A percentile compares a stretch with the other conserved stretches of the same genome.
Conservation (phyloP, 129 eudicot genomes). For the Flaveria ramosissima region DNA sequence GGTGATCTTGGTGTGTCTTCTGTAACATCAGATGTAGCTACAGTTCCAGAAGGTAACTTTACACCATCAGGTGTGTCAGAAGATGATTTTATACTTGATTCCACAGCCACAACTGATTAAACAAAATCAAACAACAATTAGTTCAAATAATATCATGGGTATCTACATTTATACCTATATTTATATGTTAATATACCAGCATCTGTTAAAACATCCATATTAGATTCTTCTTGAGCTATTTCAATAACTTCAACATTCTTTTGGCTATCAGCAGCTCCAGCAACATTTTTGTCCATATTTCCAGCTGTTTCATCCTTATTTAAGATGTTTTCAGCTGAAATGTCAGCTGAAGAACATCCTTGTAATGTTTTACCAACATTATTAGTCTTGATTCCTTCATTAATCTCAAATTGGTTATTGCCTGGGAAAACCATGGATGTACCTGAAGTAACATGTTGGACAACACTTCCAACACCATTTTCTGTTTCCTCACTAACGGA, state of each 20-base stretch:
- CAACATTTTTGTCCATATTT: conserved; percentile 30
- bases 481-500: conserved; percentile 17
- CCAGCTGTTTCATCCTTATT: conserved; percentile 28
- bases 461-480: conserved; percentile 28
- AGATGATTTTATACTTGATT: conserved; percentile 30
- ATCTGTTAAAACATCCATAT: conserved; percentile 24
- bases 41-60: conserved; percentile 28
- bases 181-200: conserved; percentile 41
- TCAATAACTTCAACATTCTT: conserved; percentile 33
- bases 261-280: conserved; percentile 34
- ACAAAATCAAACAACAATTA: conserved; percentile 26
- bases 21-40: conserved; percentile 27
- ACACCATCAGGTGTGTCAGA: conserved; percentile 20
- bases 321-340: conserved; percentile 23
- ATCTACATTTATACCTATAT: conserved; percentile 13
- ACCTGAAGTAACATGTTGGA: conserved; percentile 19
- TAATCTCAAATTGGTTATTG: conserved; percentile 26
- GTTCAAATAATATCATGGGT: background rate
- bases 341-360: conserved; percentile 39
- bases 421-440: conserved; percentile 27
- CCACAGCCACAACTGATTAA: conserved; percentile 39
- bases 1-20: conserved; percentile 45
- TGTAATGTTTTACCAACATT: conserved; percentile 21
- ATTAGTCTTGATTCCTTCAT: conserved; percentile 28
- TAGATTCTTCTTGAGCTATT: conserved; percentile 34